Base-by-base conservation (phyloP, 129 eudicot genomes). In the Centella asiatica region DNA sequence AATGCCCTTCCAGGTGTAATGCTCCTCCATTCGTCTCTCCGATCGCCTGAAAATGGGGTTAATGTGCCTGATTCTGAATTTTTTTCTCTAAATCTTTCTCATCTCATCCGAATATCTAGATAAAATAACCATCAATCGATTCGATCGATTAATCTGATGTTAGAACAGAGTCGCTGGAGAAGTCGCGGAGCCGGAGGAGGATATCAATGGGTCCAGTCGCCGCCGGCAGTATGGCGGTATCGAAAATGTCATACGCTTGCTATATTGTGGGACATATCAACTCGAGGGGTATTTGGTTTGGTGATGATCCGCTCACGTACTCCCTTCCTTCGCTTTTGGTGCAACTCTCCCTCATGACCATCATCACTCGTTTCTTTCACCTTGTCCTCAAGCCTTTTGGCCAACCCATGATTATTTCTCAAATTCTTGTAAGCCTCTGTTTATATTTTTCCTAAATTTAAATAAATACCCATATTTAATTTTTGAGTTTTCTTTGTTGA, bases 361-460 rank as follows among this genome's bases (percentile, higher is more conserved):
- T 70, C 44, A 25, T 76, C 48, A 76, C 76, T 66, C 73, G 70
- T 12, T 18, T 33, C 29, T 12, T 72, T 36, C 77, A 73, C 53
- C 44, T 65, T 45, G 7, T 73, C 25, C 77, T 81, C 74, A 81
- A 65, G 73, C 86, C 86, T 40, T 26, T 81, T 40, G 82, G 86
- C 33, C 82, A 81, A 65, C 78, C 82, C 49, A 36, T 65, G 23
- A 72, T 81, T 62, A 75, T 81, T 46, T 74, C 82, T 29, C 82
- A 81, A 45, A 81, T 73, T 50, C 70, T 81, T 31, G 85, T 80
- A 71, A 69, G 78, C 58, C 6, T 11, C 14, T 45, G 18, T 17
- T 33, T 26, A 1, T 20, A 13, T 57, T 15, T 29, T 14, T 49
- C 17, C 19, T 22, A 26, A 25, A 20, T n/a, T 56, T 59, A 6